Evolutionary conservation across 352 stramenopile genomes (phyloP).

Genomic region (Achlya hypogyna): DNA sequence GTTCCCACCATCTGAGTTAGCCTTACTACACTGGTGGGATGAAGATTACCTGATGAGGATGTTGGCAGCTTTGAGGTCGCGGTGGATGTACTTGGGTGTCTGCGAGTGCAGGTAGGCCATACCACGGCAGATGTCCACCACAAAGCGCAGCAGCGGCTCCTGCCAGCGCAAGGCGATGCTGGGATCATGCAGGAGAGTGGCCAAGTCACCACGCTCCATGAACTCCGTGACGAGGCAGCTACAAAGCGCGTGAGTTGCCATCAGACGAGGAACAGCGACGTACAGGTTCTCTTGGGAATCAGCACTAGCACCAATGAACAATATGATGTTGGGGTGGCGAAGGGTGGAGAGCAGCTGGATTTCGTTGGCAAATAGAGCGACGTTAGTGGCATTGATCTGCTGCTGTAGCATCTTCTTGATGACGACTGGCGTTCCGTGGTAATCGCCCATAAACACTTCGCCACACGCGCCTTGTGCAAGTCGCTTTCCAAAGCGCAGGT

Average conservation of each 20-base stretch:
- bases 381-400: slow-evolving; percentile 33
- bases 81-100: slow-evolving; percentile 68
- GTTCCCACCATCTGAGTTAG: no score
- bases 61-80: slow-evolving; percentile 84
- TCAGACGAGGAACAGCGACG: neutral
- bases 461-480: slow-evolving; percentile 61
- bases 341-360: slow-evolving; percentile 62
- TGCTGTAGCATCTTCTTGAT: slow-evolving; percentile 66
- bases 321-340: slow-evolving; percentile 67
- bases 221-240: slow-evolving; percentile 56
- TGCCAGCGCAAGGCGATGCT: slow-evolving; percentile 50
- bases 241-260: neutral
- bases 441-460: slow-evolving; percentile 59
- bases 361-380: slow-evolving; percentile 63
- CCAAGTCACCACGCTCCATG: slow-evolving; percentile 63
- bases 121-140: slow-evolving; percentile 69
- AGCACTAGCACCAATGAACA: slow-evolving; percentile 62
- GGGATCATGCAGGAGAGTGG: slow-evolving; percentile 42
- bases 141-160: slow-evolving; percentile 65
- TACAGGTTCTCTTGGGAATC: slow-evolving; percentile 47
- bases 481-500: slow-evolving; percentile 53
- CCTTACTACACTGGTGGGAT: neutral
- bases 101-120: slow-evolving; percentile 78
- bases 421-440: slow-evolving; percentile 55
- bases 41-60: slow-evolving; percentile 49